Conservation (phyloP, 352 stramenopile genomes). For the Globisporangium yorkense region DNA sequence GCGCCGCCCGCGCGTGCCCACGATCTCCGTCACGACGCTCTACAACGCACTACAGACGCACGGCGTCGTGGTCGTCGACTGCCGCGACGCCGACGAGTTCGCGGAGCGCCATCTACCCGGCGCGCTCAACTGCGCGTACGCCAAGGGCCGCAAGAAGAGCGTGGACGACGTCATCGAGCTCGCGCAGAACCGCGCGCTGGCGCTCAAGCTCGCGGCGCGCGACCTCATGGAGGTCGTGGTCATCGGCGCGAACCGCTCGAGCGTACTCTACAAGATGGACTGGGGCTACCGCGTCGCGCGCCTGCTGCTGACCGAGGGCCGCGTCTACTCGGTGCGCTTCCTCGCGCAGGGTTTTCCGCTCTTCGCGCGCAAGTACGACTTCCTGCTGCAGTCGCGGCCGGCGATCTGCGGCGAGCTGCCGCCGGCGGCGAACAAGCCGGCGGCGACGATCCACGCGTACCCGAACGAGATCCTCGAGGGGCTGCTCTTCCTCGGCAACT, state of each 20-base stretch:
- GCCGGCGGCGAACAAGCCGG: neutral
- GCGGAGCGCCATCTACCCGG: slow-evolving; percentile 31
- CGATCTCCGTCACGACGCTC: slow-evolving; percentile 59
- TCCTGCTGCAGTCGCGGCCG: slow-evolving; percentile 33
- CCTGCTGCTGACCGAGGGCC: slow-evolving; percentile 54
- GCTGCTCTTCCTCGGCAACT: slow-evolving; percentile 75
- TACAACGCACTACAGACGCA: slow-evolving; percentile 71
- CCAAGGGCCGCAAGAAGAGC: slow-evolving; percentile 21
- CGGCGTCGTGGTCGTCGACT: slow-evolving; percentile 63
- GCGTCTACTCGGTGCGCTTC: slow-evolving; percentile 71
- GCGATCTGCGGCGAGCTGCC: too few species aligned
- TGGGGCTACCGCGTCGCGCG: slow-evolving; percentile 64
- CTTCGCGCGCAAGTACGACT: slow-evolving; percentile 68
- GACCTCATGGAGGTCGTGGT: slow-evolving; percentile 75
- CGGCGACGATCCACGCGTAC: slow-evolving; percentile 29
- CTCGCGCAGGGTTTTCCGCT: slow-evolving; percentile 53
- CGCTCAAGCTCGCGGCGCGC: slow-evolving; percentile 37
- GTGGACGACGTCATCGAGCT: slow-evolving; percentile 51
- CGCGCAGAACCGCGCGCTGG: slow-evolving; percentile 26
- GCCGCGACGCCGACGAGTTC: slow-evolving; percentile 47
- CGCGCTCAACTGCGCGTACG: slow-evolving; percentile 48
- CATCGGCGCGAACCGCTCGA: slow-evolving; percentile 46
- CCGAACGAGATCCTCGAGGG: slow-evolving; percentile 73
- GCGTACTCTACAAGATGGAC: slow-evolving; percentile 54
- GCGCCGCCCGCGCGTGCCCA: slow-evolving; percentile 32